Evolutionary conservation across 108 stramenopile genomes (phyloP), one percentile per base, ranked within the genome.

Genomic region (Conticribra weissflogii): DNA sequence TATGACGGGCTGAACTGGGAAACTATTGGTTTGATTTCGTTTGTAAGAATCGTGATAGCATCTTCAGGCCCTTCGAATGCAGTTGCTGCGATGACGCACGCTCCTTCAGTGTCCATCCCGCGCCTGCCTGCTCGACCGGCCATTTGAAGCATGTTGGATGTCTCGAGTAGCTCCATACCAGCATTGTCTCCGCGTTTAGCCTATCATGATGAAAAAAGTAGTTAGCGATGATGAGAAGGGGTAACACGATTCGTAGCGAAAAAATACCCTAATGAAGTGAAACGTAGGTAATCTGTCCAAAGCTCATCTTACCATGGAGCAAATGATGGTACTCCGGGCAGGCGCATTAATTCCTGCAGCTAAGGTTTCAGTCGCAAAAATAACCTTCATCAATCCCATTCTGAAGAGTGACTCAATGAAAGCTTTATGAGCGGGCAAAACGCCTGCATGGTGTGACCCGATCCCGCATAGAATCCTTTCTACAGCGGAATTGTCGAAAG

Each of bases 291-390:
- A n/a, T n/a, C n/a, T n/a, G n/a, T n/a, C n/a, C n/a, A n/a, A n/a
- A n/a, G n/a, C n/a, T n/a, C n/a, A n/a, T n/a, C n/a, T n/a, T 52
- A 89, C 93, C 49, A 98, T 71, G 3, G 88, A 72, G 24, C 94
- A 89, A 18, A 98, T 88, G 15, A 95, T 93, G 5, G 97, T 96
- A 25, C 93, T 85, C 53, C 95, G 68, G 2, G 92, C 91, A 0
- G 88, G 88, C 83, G 81, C 82, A 61, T 96, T 96, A 36, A 97
- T 90, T 4, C 97, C 97, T n/a, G 97, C 97, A 5, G 96, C 96
- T 25, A 98, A 68, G 1, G 97, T 98, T 66, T 98, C 97, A 0
- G 97, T 98, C 0, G 96, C 96, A 66, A 98, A 98, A 0, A 96
- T 88, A 16, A 82, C 96, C 68, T 92, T 96, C 81, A 97, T 89